A percentile compares a stretch with the other conserved stretches of the same genome.
Evolutionary conservation across 208 protist species (phyloP).

Genomic region (Acanthamoeba lenticulata): DNA sequence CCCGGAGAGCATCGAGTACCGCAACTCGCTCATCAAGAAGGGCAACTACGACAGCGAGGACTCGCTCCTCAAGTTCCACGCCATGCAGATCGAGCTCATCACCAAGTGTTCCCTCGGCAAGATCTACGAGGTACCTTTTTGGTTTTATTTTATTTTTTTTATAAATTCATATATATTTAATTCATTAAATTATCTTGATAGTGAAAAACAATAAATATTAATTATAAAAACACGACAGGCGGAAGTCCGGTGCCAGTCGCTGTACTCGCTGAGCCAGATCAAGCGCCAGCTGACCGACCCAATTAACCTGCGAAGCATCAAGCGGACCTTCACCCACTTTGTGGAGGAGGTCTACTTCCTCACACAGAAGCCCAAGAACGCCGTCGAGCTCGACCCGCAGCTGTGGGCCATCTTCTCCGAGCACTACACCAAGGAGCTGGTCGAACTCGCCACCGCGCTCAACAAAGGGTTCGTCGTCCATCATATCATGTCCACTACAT

Average conservation of each 20-base stretch:
- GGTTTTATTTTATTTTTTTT: no score
- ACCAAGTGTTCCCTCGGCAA: constrained; percentile 43
- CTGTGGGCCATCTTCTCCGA: constrained; percentile 26
- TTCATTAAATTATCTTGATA: no score
- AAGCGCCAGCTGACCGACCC: constrained; percentile 50
- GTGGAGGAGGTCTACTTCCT: constrained; percentile 58
- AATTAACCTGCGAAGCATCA: constrained; percentile 36
- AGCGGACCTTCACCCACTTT: constrained; percentile 43
- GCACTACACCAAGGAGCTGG: not conserved
- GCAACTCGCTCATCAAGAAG: constrained; percentile 20
- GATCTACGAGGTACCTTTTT: constrained; percentile 34
- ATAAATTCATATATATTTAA: no score
- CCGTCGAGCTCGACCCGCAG: constrained; percentile 18
- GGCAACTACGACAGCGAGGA: not conserved
- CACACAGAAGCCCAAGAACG: constrained; percentile 37
- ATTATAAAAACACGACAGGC: not conserved
- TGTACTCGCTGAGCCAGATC: constrained; percentile 33
- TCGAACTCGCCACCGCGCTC: not conserved
- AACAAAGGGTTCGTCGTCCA: not conserved
- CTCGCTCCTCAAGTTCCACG: constrained; percentile 35
- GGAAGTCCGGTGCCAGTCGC: constrained; percentile 43
- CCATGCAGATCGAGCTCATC: constrained; percentile 40
- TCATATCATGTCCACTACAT: not conserved
- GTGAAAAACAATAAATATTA: not conserved
- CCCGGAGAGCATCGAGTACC: constrained; percentile 46